These are phyloP conservation scores for Xylaria cubensis DNA, from an alignment of 495 filamentous ascomycete species.

Conservation along the genomic window DNA sequence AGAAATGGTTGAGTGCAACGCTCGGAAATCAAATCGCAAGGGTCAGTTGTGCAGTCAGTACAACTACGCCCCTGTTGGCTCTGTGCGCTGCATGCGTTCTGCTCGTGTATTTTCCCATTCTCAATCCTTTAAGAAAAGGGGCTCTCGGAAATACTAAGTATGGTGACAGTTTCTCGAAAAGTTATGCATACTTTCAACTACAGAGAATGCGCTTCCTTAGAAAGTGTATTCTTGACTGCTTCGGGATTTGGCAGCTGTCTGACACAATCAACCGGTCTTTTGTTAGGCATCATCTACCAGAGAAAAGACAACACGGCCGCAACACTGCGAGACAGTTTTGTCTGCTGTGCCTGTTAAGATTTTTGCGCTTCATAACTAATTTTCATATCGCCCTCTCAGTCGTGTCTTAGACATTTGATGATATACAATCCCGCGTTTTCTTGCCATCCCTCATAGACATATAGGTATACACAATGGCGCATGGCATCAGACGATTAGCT, in stretches of 20 bases:
- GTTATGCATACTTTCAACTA: not conserved
- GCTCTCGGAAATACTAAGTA: not conserved
- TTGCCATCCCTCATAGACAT: not conserved
- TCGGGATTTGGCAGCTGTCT: not conserved
- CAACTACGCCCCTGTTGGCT: constrained; percentile 9
- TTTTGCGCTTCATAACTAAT: not conserved
- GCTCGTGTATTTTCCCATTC: constrained; percentile 7
- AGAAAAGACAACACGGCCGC: constrained; percentile 10
- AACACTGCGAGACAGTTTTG: constrained; percentile 19
- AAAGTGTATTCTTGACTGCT: not conserved
- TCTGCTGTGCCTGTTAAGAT: not conserved
- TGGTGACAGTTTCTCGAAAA: not conserved
- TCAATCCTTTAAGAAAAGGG: constrained; percentile 5
- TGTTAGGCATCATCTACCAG: not conserved
- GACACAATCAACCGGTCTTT: not conserved
- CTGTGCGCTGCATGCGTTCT: constrained; percentile 12
- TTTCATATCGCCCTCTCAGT: not conserved
- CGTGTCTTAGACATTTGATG: constrained; percentile 20
- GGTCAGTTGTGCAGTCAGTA: constrained; percentile 19
- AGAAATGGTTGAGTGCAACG: constrained; percentile 23
- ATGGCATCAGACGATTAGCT: not conserved
- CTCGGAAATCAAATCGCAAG: constrained; percentile 29
- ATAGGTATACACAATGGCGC: not conserved
- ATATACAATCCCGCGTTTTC: not conserved
- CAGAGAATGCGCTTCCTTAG: not conserved